These are phyloP conservation scores for Dioszegia aurantiaca DNA, from an alignment of 768 basidiomycete species.

Conservation along the genomic window DNA sequence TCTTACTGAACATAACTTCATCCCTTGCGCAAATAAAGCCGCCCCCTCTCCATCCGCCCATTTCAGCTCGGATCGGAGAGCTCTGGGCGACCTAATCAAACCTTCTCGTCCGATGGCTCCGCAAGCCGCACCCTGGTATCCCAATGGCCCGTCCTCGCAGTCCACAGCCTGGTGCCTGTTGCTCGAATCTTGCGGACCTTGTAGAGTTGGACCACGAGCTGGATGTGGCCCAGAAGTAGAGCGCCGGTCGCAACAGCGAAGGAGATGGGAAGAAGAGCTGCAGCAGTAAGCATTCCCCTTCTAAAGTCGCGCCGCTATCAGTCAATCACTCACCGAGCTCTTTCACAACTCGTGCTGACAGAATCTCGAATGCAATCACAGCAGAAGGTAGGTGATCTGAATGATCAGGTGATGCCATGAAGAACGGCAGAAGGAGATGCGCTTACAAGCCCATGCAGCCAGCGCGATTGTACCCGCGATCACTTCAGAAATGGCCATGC, in stretches of 20 bases:
- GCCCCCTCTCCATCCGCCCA: too few relatives aligned
- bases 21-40: too few relatives aligned
- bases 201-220: conserved; percentile 3
- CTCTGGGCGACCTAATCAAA: too few relatives aligned
- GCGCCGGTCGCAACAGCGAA: neutral
- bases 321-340: conserved; percentile 6
- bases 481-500: conserved; percentile 16
- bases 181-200: neutral
- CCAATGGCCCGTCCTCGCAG: conserved; percentile 8
- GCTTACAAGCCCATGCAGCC: conserved; percentile 22
- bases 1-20: too few relatives aligned
- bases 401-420: neutral
- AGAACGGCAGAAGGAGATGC: too few relatives aligned
- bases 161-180: neutral
- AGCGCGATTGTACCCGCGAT: conserved; percentile 8
- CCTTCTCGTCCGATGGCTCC: neutral
- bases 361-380: neutral
- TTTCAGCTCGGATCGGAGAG: too few relatives aligned
- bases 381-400: neutral
- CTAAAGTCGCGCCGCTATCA: too few relatives aligned
- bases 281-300: too few relatives aligned
- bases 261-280: conserved; percentile 6
- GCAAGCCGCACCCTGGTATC: conserved; percentile 2
- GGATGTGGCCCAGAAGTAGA: neutral
- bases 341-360: neutral